Base-by-base conservation (phyloP, 257 asterid genomes). In the Striga asiatica region DNA sequence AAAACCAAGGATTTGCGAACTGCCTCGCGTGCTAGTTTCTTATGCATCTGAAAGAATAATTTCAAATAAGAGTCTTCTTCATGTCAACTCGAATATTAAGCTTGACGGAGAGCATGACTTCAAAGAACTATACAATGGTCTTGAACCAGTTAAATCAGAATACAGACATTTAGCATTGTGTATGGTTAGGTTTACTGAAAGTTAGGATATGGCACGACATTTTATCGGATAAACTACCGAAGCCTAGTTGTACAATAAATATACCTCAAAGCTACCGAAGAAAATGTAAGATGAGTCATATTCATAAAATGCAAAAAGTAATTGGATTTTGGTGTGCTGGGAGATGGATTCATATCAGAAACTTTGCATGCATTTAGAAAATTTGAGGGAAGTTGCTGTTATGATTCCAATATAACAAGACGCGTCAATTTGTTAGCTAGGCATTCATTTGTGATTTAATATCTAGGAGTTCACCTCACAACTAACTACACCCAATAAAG, bases 21-120 rank as follows among this genome's bases (percentile, higher is more conserved):
- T 6, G 97, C 94, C 77, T 85, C 97, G 47, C 89, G 89, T 2
- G 97, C 94, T 63, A 89, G 42, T 49, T 82, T 68, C 68, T 73
- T 77, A 54, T 89, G 97, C 50, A 21, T 47, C 97, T 88, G 84
- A 45, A 31, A 60, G 8, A 42, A 46, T 32, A 60, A 66, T 29
- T 42, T n/a, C 25, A 61, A 39, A 39, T 25, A 27, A n/a, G n/a
- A n/a, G n/a, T n/a, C n/a, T n/a, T n/a, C n/a, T n/a, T 8, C 6
- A 23, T n/a, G 16, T 28, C 7, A 28, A 19, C 52, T 22, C 11
- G 10, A 28, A 11, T 43, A 4, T 25, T 50, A 24, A 14, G 51
- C 31, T n/a, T 12, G 56, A 50, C 1, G 0, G 16, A 14, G 27
- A 17, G 47, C 53, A 59, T 45, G 21, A 59, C 6, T 18, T 27